Conservation (phyloP, 1,284 basidiomycete genomes). For the Abortiporus biennis region DNA sequence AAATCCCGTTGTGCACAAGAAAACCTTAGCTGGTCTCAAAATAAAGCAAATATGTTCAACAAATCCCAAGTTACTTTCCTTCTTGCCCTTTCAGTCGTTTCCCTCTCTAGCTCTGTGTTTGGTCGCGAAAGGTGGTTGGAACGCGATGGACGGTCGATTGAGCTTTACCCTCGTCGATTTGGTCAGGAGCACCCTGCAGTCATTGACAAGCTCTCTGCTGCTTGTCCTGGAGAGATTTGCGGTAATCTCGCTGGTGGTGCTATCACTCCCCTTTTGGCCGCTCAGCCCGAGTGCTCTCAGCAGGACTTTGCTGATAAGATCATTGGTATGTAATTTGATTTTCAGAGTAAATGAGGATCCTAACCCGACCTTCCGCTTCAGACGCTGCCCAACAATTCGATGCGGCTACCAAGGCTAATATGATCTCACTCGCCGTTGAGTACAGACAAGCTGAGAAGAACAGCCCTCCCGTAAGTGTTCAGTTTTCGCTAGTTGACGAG, state of each 20-base stretch:
- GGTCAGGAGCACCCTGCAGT: constrained; percentile 46
- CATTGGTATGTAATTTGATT: constrained; percentile 34
- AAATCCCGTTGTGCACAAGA: constrained; percentile 14
- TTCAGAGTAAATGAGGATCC: background rate
- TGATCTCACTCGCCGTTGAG: constrained; percentile 48
- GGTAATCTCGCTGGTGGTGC: constrained; percentile 39
- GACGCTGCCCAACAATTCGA: constrained; percentile 51
- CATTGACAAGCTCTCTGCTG: constrained; percentile 36
- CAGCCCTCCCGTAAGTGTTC: constrained; percentile 44
- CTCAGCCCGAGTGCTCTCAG: constrained; percentile 49
- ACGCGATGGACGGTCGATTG: constrained; percentile 36
- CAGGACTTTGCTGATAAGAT: constrained; percentile 56
- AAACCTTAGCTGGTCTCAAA: constrained; percentile 19
- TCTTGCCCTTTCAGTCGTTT: constrained; percentile 34
- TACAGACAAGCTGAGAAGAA: constrained; percentile 61
- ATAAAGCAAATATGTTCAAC: constrained; percentile 36
- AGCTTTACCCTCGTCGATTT: constrained; percentile 47
- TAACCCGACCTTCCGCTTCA: constrained; percentile 14
- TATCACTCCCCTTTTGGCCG: constrained; percentile 49
- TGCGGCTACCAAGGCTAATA: constrained; percentile 39
- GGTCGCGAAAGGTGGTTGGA: constrained; percentile 44
- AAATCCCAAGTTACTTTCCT: constrained; percentile 33
- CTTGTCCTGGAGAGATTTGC: constrained; percentile 47
- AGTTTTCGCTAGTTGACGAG: background rate
- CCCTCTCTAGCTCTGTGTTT: too few species aligned